Evolutionary conservation across 2,329 filamentous ascomycete genomes (phyloP).

Genomic region (Phaeosphaeria sp.): DNA sequence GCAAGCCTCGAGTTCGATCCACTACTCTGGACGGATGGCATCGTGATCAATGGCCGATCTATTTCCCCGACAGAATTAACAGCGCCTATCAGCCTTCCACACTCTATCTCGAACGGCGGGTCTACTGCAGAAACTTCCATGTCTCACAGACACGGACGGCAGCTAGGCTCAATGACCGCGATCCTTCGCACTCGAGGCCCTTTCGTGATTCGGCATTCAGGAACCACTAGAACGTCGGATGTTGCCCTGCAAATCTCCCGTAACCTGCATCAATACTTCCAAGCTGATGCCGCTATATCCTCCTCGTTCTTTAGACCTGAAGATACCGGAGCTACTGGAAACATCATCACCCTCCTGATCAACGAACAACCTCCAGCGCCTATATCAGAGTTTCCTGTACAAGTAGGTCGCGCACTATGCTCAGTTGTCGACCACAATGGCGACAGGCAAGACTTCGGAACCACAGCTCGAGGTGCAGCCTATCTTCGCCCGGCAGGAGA

Average conservation of each 20-base stretch:
- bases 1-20: constrained; percentile 36
- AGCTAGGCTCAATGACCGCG: constrained; percentile 61
- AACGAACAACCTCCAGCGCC: constrained; percentile 30
- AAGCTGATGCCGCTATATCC: constrained; percentile 57
- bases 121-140: background rate
- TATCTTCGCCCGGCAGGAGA: constrained; percentile 58
- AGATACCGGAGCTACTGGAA: constrained; percentile 42
- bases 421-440: constrained; percentile 31
- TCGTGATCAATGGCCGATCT: constrained; percentile 28
- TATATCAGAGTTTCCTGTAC: constrained; percentile 40
- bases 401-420: constrained; percentile 19
- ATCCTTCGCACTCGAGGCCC: constrained; percentile 57
- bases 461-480: constrained; percentile 54
- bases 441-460: constrained; percentile 28
- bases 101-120: background rate
- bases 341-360: constrained; percentile 53
- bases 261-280: constrained; percentile 65
- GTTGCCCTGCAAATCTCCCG: constrained; percentile 62
- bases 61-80: background rate
- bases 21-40: constrained; percentile 13
- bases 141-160: constrained; percentile 51
- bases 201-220: constrained; percentile 52
- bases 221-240: constrained; percentile 31
- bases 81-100: background rate
- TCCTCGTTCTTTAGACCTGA: background rate